Evolutionary conservation across 371 early-diverging fungal species (phyloP).

Genomic region (Coemansia sp.): DNA sequence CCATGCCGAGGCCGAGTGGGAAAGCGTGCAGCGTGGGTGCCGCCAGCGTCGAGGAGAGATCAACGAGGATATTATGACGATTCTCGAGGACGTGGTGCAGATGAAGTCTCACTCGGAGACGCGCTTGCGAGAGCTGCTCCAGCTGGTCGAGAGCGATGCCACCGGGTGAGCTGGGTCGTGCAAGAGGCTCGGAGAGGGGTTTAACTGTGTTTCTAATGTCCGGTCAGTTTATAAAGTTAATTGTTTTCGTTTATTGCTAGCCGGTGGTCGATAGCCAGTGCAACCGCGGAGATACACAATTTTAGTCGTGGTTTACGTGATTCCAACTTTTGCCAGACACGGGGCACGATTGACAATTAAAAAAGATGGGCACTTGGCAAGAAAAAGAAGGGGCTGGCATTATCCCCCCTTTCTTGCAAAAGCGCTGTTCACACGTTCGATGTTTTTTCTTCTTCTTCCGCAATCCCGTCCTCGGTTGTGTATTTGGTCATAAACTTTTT

Average conservation of each 20-base stretch:
- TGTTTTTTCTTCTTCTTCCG: neutral
- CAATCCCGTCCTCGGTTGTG: neutral
- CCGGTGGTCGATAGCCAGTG: neutral
- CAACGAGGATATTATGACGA: constrained; percentile 39
- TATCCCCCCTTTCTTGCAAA: too few relatives aligned
- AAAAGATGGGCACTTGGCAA: too few relatives aligned
- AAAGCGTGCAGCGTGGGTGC: constrained; percentile 50
- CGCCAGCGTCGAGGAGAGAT: constrained; percentile 44
- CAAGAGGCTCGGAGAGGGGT: neutral
- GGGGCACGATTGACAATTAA: too few relatives aligned
- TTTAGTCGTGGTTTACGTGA: too few relatives aligned
- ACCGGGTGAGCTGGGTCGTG: neutral
- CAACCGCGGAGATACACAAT: too few relatives aligned
- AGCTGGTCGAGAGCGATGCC: constrained; percentile 30
- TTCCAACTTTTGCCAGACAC: too few relatives aligned
- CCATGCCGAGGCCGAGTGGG: constrained; percentile 46
- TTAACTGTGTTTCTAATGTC: too few relatives aligned
- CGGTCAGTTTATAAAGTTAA: neutral
- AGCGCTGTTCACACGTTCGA: too few relatives aligned
- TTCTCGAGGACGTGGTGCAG: constrained; percentile 42
- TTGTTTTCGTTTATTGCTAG: neutral
- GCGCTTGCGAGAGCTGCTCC: constrained; percentile 40
- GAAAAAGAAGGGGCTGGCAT: too few relatives aligned
- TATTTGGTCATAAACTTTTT: neutral
- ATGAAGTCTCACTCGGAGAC: constrained; percentile 33